Percentiles rank a stretch among this genome's conserved stretches.
These are phyloP conservation scores for Nicotiana tomentosiformis DNA, from an alignment of 257 asterid species.

Conservation along the genomic window DNA sequence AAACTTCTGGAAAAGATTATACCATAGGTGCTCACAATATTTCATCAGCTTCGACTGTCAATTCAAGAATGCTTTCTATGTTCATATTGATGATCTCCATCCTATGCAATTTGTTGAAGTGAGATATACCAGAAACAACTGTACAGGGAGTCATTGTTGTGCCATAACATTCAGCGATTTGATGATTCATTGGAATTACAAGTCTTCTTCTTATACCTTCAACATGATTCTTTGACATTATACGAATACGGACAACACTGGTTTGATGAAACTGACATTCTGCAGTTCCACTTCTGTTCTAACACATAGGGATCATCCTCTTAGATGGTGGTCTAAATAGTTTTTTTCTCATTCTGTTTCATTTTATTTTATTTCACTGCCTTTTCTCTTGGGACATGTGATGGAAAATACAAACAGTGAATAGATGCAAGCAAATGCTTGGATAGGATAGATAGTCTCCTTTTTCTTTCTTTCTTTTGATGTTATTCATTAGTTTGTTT, in stretches of 20 bases:
- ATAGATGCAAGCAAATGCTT: background rate
- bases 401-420: background rate
- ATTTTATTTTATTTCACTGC: background rate
- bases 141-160: background rate
- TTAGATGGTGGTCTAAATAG: background rate
- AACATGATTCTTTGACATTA: constrained; percentile 13
- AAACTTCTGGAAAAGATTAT: constrained; percentile 45
- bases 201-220: background rate
- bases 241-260: background rate
- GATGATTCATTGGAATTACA: constrained; percentile 23
- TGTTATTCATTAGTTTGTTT: background rate
- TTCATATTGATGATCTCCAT: constrained; percentile 30
- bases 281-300: background rate
- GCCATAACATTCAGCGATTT: background rate
- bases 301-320: background rate
- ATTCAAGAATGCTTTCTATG: constrained; percentile 24
- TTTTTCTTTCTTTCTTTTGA: background rate
- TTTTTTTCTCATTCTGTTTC: background rate
- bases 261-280: background rate
- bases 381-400: background rate
- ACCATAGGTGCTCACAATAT: constrained; percentile 47
- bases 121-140: constrained; percentile 7
- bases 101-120: constrained; percentile 29
- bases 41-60: constrained; percentile 36
- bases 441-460: background rate